Evolutionary conservation across 2,329 filamentous ascomycete species (phyloP).

Genomic region (Teratosphaeria gauchensis): DNA sequence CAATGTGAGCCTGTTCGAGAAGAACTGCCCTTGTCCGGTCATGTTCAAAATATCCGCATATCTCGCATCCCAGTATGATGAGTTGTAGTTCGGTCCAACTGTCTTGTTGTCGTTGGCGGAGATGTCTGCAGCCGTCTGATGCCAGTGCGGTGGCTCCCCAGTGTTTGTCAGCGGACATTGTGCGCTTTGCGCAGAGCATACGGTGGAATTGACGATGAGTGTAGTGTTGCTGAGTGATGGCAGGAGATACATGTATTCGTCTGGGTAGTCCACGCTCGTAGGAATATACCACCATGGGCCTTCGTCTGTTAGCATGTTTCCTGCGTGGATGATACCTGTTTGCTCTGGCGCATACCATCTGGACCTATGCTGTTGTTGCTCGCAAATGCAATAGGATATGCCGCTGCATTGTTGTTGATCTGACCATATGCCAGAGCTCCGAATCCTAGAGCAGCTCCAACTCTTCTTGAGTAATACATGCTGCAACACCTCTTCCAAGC

Average conservation of each 20-base stretch:
- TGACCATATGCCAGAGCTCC: not conserved
- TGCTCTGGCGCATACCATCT: conserved; percentile 4
- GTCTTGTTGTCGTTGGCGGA: not conserved
- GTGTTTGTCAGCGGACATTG: conserved; percentile 4
- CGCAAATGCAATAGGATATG: conserved; percentile 3
- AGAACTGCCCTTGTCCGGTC: conserved; percentile 4
- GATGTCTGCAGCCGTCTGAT: not conserved
- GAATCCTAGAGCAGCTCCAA: not conserved
- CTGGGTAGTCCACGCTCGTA: conserved; percentile 2
- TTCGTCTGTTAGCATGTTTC: conserved; percentile 1
- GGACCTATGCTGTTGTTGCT: conserved; percentile 6
- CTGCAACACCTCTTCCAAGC: not conserved
- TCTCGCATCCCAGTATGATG: conserved; percentile 5
- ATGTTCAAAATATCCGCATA: conserved; percentile 6
- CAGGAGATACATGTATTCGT: conserved; percentile 5
- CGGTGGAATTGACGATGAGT: conserved; percentile 6
- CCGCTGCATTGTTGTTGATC: conserved; percentile 3
- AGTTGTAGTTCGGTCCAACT: not conserved
- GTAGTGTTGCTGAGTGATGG: conserved; percentile 6
- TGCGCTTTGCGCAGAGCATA: conserved; percentile 5
- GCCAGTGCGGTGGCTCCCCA: conserved; percentile 2
- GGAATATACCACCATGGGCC: conserved; percentile 8
- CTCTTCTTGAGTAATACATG: not conserved
- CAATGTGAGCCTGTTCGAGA: conserved; percentile 3
- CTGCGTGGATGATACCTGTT: not conserved